Base-by-base conservation (phyloP, 2,329 filamentous ascomycete genomes). In the Colletotrichum horii region DNA sequence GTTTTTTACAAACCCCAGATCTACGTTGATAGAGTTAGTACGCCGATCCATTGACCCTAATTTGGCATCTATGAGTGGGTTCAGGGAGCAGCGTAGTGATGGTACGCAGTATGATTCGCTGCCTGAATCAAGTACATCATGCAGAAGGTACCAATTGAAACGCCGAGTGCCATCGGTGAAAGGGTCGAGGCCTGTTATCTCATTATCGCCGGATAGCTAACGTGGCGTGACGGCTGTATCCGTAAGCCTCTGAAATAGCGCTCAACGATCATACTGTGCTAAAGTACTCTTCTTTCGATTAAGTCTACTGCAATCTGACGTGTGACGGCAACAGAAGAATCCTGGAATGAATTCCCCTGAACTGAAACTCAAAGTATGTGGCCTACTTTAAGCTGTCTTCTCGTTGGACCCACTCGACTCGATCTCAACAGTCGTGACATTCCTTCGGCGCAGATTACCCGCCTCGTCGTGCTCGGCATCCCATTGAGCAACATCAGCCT, bases 401-500 rank as follows among this genome's bases (percentile, higher is more conserved):
- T 73, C 73, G 56, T 73, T 73, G 8, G 73, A 72, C 14, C 66
- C 70, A 43, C 16, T 62, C 7, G 64, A 75, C 28, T 75, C 73
- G 15, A 75, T 34, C 55, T 72, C 61, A 26, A 71, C 30, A 9
- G 24, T 60, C 6, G 66, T 58, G 26, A 71, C 71, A n/a, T 75
- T 62, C 28, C 76, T 65, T 32, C 78, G 75, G 4, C 79, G 72
- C 56, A 83, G 58, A 8, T 81, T 80, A 2, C 86, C 85, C 4
- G 84, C 79, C 43, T 87, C 89, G 82, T 93, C 91, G 78, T 93
- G 91, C 9, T 85, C 84, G 2, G 83, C 84, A 79, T 93, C 91
- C 92, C 92, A 94, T n/a, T 80, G 81, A 0, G 81, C 84, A 8
- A 93, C 52, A 11, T 92, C 85, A 0, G 78, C 81, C 2, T 87